Conservation (phyloP, 352 stramenopile species). For the Phytophthora europaea region DNA sequence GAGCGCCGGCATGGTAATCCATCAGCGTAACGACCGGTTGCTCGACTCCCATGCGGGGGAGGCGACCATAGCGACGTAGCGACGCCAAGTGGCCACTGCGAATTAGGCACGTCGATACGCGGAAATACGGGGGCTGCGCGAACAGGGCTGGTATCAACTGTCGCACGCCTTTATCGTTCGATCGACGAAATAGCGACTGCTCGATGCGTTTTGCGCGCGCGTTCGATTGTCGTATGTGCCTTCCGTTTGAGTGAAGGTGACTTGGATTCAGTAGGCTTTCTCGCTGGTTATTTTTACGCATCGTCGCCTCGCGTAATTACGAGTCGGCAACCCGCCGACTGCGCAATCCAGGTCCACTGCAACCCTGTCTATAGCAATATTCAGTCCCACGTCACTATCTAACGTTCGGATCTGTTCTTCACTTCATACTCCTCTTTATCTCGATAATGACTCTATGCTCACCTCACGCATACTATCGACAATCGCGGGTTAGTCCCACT, state of each 20-base stretch:
- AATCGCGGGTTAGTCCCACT: slow-evolving; percentile 4
- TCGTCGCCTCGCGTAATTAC: slow-evolving; percentile 40
- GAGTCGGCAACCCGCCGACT: slow-evolving; percentile 3
- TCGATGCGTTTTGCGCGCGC: slow-evolving; percentile 7
- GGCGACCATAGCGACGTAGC: slow-evolving; percentile 10
- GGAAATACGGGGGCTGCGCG: slow-evolving; percentile 6
- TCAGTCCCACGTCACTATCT: neutral
- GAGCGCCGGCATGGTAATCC: slow-evolving; percentile 5
- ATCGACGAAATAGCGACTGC: slow-evolving; percentile 18
- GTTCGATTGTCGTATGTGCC: slow-evolving; percentile 24
- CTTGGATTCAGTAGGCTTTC: slow-evolving; percentile 29
- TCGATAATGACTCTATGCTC: neutral
- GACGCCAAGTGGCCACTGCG: neutral
- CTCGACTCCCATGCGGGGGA: slow-evolving; percentile 5
- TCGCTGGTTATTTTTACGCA: slow-evolving; percentile 36
- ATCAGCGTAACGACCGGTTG: slow-evolving; percentile 6
- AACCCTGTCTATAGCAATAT: slow-evolving; percentile 10
- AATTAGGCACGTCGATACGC: neutral
- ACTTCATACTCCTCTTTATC: neutral
- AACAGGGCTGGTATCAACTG: slow-evolving; percentile 22
- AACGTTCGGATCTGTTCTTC: neutral
- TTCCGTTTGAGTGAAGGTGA: slow-evolving; percentile 14
- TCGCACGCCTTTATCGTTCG: slow-evolving; percentile 21
- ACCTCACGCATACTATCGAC: neutral
- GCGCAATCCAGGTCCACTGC: neutral